Conservation (phyloP, 1,284 basidiomycete genomes). For the Ustilago crameri region DNA sequence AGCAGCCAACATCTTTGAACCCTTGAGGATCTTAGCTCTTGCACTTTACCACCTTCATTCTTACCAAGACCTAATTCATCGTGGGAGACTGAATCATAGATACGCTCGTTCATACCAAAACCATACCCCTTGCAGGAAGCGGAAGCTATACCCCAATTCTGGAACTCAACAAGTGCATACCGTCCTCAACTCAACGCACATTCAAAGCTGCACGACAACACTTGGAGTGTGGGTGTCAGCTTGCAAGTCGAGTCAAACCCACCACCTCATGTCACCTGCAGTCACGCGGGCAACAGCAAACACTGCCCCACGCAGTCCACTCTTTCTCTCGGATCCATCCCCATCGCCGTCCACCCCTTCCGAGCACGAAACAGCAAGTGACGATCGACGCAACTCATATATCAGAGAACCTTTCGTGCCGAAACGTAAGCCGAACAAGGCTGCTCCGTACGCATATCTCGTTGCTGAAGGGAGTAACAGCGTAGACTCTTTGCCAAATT, state of each 20-base stretch:
- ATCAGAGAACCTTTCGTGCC: constrained; percentile 35
- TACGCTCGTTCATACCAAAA: no score
- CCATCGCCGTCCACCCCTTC: background rate
- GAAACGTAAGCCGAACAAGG: constrained; percentile 29
- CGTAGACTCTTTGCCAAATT: constrained; percentile 22
- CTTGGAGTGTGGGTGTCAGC: constrained; percentile 8
- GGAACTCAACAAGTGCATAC: no score
- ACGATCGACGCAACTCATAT: constrained; percentile 14
- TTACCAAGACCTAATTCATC: no score
- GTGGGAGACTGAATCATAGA: no score
- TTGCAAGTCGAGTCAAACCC: constrained; percentile 2
- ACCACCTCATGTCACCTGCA: constrained; percentile 31
- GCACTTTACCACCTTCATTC: no score
- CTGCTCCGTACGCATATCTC: constrained; percentile 34
- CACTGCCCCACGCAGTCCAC: constrained; percentile 4
- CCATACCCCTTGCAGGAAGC: background rate
- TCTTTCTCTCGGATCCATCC: background rate
- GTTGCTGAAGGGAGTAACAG: constrained; percentile 25
- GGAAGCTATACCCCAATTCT: no score
- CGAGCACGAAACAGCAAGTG: background rate
- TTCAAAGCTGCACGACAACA: constrained; percentile 8
- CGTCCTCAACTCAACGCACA: no score
- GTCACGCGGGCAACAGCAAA: constrained; percentile 41
- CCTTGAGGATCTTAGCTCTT: no score
- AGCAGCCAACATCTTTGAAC: no score